Percentiles rank a stretch among this genome's conserved stretches.
These are phyloP conservation scores for Pharnaceum exiguum DNA, from an alignment of 148 eudicot species.

Conservation along the genomic window DNA sequence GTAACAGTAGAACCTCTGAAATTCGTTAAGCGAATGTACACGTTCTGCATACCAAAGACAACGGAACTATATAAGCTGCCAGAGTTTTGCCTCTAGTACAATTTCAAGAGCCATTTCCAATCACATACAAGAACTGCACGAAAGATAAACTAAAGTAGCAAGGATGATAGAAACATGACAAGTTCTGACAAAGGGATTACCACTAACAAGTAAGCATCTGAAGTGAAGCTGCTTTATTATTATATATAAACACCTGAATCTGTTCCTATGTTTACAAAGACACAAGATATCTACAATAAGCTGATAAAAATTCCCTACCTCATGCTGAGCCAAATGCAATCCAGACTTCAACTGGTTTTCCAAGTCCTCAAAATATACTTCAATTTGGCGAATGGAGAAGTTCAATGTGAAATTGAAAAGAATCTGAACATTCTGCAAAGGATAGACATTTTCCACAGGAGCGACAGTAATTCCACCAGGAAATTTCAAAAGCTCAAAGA, in stretches of 20 bases:
- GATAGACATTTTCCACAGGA: slow-evolving; percentile 69
- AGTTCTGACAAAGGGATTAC: not conserved
- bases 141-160: too few species aligned
- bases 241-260: not conserved
- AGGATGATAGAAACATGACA: too few species aligned
- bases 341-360: slow-evolving; percentile 64
- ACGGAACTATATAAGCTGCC: not conserved
- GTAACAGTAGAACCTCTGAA: slow-evolving; percentile 72
- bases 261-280: not conserved
- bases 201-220: not conserved
- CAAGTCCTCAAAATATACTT: slow-evolving; percentile 60
- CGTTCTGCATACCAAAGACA: slow-evolving; percentile 52
- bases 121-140: too few species aligned
- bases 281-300: not conserved
- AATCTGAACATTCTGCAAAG: slow-evolving; percentile 73
- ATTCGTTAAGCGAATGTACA: slow-evolving; percentile 78
- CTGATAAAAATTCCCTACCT: slow-evolving; percentile 39
- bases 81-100: not conserved
- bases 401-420: slow-evolving; percentile 82
- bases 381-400: slow-evolving; percentile 62
- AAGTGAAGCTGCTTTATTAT: not conserved
- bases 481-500: slow-evolving; percentile 86
- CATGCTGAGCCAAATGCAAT: slow-evolving; percentile 60
- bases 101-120: too few species aligned
- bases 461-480: slow-evolving; percentile 72